Base-by-base conservation (phyloP, 805 yeast species). In the Suhomyces sp. region DNA sequence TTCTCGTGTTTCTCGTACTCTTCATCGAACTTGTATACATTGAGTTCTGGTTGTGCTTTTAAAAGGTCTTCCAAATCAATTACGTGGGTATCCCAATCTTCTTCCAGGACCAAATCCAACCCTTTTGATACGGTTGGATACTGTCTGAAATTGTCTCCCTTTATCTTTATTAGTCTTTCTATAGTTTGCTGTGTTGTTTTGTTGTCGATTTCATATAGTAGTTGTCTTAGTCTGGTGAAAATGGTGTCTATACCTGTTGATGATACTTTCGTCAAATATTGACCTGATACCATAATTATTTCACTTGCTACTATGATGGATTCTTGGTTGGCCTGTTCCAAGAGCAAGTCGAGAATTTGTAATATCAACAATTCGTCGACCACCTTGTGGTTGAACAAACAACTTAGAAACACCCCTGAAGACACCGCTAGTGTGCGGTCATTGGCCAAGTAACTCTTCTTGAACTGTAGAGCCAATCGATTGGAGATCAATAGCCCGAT, bases 91-190 rank as follows among this genome's bases (percentile, higher is more conserved):
- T 70, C 59, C 38, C 69, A 71, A 39, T 82, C 88, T 0, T 77
- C 81, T 13, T 76, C 82, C 19, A 77, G 83, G 0, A 82, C 82
- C 31, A 77, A 53, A 54, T 82, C 88, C 17, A 82, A 60, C 3
- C 62, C 77, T 13, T 63, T 60, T 4, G 60, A 60, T 2, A 81
- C 48, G 0, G 59, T 45, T 4, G 72, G 72, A 25, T 48, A 54
- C 2, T 62, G 63, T 17, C 50, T 50, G 39, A 50, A 79, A 4
- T 68, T 65, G 4, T 55, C 59, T 45, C 73, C 65, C 28, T 84
- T 60, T n/a, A 63, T 44, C 30, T 68, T 66, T 42, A 86, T 72
- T 9, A 83, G 44, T 4, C 60, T 65, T 37, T 79, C 80, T 14
- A 84, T 65, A 43, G 65, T 46, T 32, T 56, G 61, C 37, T 67